Base-by-base conservation (phyloP, 2,329 filamentous ascomycete genomes). In the Geosmithia morbida region DNA sequence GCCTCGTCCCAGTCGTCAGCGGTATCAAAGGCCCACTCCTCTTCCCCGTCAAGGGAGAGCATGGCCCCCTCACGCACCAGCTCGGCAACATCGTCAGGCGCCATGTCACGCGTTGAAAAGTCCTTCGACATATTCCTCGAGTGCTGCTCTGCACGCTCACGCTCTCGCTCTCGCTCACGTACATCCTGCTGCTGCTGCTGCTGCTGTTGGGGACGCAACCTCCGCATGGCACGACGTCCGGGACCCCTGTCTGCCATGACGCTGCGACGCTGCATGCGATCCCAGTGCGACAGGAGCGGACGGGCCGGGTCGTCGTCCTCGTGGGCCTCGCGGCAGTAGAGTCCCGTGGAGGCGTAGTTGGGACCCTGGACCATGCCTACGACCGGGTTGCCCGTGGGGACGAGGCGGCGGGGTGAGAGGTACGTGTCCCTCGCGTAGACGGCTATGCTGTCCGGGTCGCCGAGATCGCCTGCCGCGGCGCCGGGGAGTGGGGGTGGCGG, bases 281-380 rank as follows among this genome's bases (percentile, higher is more conserved):
- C 68, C 29, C 64, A 66, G 6, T 57, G 52, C 2, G 68, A 66
- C 7, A 74, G 53, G 5, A 81, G 61, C 2, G 71, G 74, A 43
- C 57, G 58, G 1, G 48, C 48, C 0, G 64, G 61, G 41, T 77
- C 66, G 2, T 59, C 57, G 17, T 71, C 55, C 2, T 66, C 52
- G 52, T 81, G 77, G 1, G 67, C 67, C 6, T 77, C 70, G 5
- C 50, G 54, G 3, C 69, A 61, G 54, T 68, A 79, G 2, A 77
- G 58, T 1, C 62, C 61, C 0, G 71, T 68, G 2, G 59, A 52
- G 1, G 60, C 50, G 53, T 82, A 82, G 2, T 61, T 59, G 0
- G 70, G 68, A 1, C 77, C 79, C 54, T 82, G 71, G 2, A 79
- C 66, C 5, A 67, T 73, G 26, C 77, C 77, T 26, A 80, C 59